A percentile compares a stretch with the other conserved stretches of the same genome.
Evolutionary conservation across 208 protist species (phyloP).

Genomic region (Trypanosoma melophagium): DNA sequence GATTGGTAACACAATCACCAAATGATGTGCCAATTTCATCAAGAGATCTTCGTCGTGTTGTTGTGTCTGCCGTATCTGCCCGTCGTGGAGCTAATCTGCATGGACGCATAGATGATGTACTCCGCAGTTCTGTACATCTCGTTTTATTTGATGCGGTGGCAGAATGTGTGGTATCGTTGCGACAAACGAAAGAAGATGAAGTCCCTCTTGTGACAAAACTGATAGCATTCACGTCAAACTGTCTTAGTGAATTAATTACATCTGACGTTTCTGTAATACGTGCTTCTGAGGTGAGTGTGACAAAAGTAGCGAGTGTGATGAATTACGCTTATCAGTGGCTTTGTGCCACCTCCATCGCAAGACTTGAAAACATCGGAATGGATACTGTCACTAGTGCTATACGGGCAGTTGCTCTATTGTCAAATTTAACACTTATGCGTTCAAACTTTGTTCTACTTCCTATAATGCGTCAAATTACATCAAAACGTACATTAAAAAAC

Average conservation of each 20-base stretch:
- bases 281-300: slow-evolving; percentile 67
- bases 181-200: slow-evolving; percentile 44
- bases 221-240: slow-evolving; percentile 70
- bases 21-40: slow-evolving; percentile 30
- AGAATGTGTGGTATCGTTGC: slow-evolving; percentile 74
- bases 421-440: slow-evolving; percentile 77
- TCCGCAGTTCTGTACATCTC: slow-evolving; percentile 81
- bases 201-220: slow-evolving; percentile 62
- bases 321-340: slow-evolving; percentile 80
- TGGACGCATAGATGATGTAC: slow-evolving; percentile 71
- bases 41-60: slow-evolving; percentile 52
- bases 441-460: slow-evolving; percentile 38
- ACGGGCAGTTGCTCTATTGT: slow-evolving; percentile 57
- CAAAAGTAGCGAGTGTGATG: slow-evolving; percentile 65
- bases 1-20: slow-evolving; percentile 42
- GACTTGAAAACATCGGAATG: slow-evolving; percentile 76
- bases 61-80: slow-evolving; percentile 59
- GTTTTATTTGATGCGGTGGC: slow-evolving; percentile 87
- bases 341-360: slow-evolving; percentile 62
- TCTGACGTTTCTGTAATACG: slow-evolving; percentile 73
- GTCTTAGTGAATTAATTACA: slow-evolving; percentile 56
- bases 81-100: slow-evolving; percentile 74
- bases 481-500: slow-evolving; percentile 56
- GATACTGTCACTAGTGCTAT: slow-evolving; percentile 67
- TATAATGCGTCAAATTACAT: slow-evolving; percentile 53